Evolutionary conservation across 83 land plant species (phyloP), one percentile per base, ranked within the genome.

Genomic region (Larix sibirica): DNA sequence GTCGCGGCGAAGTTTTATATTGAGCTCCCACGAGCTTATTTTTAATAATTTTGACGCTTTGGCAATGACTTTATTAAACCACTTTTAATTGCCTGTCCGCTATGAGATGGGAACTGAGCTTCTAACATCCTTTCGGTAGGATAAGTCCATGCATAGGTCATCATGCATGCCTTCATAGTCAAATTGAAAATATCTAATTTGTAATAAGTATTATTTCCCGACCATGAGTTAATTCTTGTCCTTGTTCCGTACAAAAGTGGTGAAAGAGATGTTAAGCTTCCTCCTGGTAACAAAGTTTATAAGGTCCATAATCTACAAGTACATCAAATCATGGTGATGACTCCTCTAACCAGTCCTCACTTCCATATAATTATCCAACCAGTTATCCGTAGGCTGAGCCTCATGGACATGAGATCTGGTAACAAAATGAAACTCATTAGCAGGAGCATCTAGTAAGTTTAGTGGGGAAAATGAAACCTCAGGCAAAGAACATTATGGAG

Each of bases 321-420:
- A 93, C 95, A 90, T 94, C 98, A 89, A 95, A 95, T 24, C 97
- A 95, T 82, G 96, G 95, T 74, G 98, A 94, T 58, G 94, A 91
- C 83, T 92, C 95, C 86, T 78, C 80, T 60, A 78, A 78, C 80
- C 80, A 78, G 3, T 77, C 79, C 8, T 78, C 80, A 78, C 1
- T 59, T 78, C 80, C 80, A 56, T 58, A 28, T 78, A 63, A 58
- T 58, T 78, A 13, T 78, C 80, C 62, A 58, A 8, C 80, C 63
- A 78, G 38, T 78, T 63, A 78, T 78, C 21, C 26, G 80, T 78
- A 58, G 33, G 36, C 63, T 78, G 80, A 59, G 16, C 62, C 38
- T 78, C 28, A 24, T 14, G 36, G 18, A 56, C 26, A 23, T 16
- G 61, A 59, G 80, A 56, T 24, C 40, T 78, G 54, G 80, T 58